These are phyloP conservation scores for Ceratobasidium papillatum DNA, from an alignment of 1,284 basidiomycete genomes.

Conservation along the genomic window DNA sequence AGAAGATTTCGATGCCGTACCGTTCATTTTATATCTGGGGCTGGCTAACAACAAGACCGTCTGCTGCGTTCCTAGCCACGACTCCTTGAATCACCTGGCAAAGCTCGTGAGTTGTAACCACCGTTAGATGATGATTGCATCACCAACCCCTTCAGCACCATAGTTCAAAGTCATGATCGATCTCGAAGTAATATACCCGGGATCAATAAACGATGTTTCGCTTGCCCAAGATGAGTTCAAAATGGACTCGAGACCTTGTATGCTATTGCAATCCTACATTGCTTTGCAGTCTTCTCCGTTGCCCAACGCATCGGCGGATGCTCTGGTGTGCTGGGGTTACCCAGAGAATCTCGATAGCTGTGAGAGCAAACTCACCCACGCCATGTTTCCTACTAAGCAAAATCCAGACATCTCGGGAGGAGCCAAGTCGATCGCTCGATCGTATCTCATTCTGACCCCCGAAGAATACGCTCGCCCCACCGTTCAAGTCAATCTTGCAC, in stretches of 20 bases:
- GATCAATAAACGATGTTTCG: background rate
- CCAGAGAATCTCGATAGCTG: background rate
- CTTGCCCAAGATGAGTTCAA: background rate
- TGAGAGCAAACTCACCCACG: background rate
- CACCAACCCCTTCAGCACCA: too few species aligned
- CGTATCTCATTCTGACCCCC: background rate
- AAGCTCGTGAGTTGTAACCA: slow-evolving; percentile 30
- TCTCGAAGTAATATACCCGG: background rate
- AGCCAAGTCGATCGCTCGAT: background rate
- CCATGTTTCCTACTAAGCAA: too few species aligned
- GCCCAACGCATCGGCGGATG: background rate
- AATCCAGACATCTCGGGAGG: background rate
- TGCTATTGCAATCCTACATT: background rate
- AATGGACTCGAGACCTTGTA: background rate
- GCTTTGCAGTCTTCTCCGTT: background rate
- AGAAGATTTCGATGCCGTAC: slow-evolving; percentile 10
- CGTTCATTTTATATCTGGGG: slow-evolving; percentile 5
- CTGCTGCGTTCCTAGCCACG: background rate
- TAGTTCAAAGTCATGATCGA: background rate
- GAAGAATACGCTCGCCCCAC: background rate
- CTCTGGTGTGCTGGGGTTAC: background rate
- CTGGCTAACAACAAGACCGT: background rate
- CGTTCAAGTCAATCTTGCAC: background rate
- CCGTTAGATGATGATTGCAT: too few species aligned
- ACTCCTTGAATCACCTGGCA: background rate